phyloP scores from a whole-genome alignment of 805 yeast species.

The Saccharomycopsis amapae region DNA sequence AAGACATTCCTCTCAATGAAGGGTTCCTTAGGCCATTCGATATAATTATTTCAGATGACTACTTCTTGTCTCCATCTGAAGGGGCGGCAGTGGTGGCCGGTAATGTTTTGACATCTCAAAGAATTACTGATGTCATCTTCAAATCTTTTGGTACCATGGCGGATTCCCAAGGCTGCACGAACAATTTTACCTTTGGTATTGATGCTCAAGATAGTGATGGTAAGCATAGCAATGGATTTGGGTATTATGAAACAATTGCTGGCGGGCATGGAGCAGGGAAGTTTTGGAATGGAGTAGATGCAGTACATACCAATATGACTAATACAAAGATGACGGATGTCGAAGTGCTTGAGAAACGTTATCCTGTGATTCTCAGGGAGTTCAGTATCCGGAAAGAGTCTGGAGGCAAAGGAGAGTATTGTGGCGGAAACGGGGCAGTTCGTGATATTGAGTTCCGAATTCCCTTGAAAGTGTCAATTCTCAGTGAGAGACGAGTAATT shows the following conservation, averaged over 20 bases:
- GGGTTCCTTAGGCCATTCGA: constrained; percentile 82
- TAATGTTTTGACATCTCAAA: constrained; percentile 89
- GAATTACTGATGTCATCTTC: constrained; percentile 83
- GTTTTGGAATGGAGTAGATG: constrained; percentile 78
- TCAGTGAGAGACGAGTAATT: constrained; percentile 77
- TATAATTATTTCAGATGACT: constrained; percentile 54
- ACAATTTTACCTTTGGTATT: constrained; percentile 82
- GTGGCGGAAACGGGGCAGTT: constrained; percentile 82
- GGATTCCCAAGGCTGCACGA: constrained; percentile 94
- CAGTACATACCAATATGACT: constrained; percentile 93
- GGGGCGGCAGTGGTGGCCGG: constrained; percentile 95
- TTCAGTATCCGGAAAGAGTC: constrained; percentile 64
- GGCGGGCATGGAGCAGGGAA: constrained; percentile 95
- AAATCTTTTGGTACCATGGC: constrained; percentile 87
- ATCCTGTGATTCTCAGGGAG: constrained; percentile 72
- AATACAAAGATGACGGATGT: constrained; percentile 90
- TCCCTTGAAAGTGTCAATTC: constrained; percentile 68
- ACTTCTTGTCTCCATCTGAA: constrained; percentile 64
- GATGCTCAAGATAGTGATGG: constrained; percentile 51
- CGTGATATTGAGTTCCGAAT: constrained; percentile 77
- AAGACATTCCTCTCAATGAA: constrained; percentile 86
- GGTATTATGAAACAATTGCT: constrained; percentile 90
- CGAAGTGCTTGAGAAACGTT: constrained; percentile 80
- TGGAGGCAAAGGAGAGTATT: constrained; percentile 70
- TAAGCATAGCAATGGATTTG: constrained; percentile 58